A percentile compares a stretch with the other conserved stretches of the same genome.
phyloP scores from a whole-genome alignment of 768 basidiomycete species.

The Pulveroboletus sp. region DNA sequence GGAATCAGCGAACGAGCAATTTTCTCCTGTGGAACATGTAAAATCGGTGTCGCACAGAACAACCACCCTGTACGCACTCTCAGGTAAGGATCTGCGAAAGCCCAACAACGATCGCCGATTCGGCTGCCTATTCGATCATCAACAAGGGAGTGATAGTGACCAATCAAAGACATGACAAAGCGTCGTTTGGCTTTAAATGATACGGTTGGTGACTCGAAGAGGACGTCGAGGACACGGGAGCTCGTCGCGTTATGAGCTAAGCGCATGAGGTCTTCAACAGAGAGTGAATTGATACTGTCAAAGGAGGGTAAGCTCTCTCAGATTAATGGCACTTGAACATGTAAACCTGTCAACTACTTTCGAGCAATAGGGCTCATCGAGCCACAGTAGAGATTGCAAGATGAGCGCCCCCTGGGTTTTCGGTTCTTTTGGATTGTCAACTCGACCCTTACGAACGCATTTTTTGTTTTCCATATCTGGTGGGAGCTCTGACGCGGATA shows the following conservation, averaged over 20 bases:
- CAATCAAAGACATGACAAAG: constrained; percentile 71
- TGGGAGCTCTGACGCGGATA: constrained; percentile 6
- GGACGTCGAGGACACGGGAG: constrained; percentile 74
- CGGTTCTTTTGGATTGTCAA: constrained; percentile 46
- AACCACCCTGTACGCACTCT: constrained; percentile 48
- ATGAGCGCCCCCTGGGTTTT: constrained; percentile 83
- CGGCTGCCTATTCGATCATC: constrained; percentile 90
- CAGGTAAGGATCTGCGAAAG: constrained; percentile 84
- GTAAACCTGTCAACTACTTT: constrained; percentile 66
- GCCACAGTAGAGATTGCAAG: constrained; percentile 73
- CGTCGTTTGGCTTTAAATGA: constrained; percentile 59
- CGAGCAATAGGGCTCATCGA: constrained; percentile 62
- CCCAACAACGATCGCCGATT: constrained; percentile 90
- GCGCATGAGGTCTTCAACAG: constrained; percentile 53
- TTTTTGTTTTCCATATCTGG: constrained; percentile 11
- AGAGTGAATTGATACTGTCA: constrained; percentile 53
- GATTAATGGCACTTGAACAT: neutral
- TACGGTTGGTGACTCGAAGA: constrained; percentile 66
- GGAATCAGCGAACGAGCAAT: constrained; percentile 77
- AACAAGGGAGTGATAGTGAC: constrained; percentile 73
- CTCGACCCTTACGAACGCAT: constrained; percentile 13
- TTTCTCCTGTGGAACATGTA: constrained; percentile 61
- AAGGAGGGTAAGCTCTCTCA: constrained; percentile 4
- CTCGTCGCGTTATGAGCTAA: constrained; percentile 63
- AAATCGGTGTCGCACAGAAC: constrained; percentile 2